phyloP scores from a whole-genome alignment of 805 yeast genomes.

The Candida nanaspora region DNA sequence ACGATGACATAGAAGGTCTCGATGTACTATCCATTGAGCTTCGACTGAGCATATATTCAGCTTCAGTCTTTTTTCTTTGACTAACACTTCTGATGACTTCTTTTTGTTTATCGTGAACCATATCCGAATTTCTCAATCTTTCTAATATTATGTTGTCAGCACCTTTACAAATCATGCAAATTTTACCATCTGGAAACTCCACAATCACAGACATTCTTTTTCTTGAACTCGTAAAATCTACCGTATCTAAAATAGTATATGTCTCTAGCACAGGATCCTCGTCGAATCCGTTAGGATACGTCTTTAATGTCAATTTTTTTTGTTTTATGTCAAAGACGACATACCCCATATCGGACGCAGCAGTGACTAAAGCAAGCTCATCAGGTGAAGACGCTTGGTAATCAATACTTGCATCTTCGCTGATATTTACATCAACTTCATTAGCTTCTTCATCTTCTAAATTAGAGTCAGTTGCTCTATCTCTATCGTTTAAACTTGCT shows the following conservation, averaged over 20 bases:
- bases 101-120: slow-evolving; percentile 58
- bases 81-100: slow-evolving; percentile 53
- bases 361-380: slow-evolving; percentile 86
- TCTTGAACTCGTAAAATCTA: slow-evolving; percentile 82
- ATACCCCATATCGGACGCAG: slow-evolving; percentile 93
- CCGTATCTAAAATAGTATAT: slow-evolving; percentile 69
- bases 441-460: slow-evolving; percentile 8
- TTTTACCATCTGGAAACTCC: slow-evolving; percentile 64
- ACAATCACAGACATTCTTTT: slow-evolving; percentile 93
- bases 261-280: slow-evolving; percentile 53
- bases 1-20: slow-evolving; percentile 14
- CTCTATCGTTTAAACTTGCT: slow-evolving; percentile 4
- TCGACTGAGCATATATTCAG: slow-evolving; percentile 58
- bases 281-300: slow-evolving; percentile 80
- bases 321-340: slow-evolving; percentile 68
- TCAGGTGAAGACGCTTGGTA: slow-evolving; percentile 97
- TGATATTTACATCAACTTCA: slow-evolving; percentile 9
- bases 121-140: slow-evolving; percentile 46
- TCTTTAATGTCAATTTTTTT: slow-evolving; percentile 54
- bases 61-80: slow-evolving; percentile 69
- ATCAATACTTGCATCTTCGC: slow-evolving; percentile 44
- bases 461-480: not conserved
- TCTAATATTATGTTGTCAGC: slow-evolving; percentile 90
- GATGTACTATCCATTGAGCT: slow-evolving; percentile 32
- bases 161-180: slow-evolving; percentile 84